Percentiles rank a stretch among this genome's conserved stretches.
These are phyloP conservation scores for Dalechampia spathulata DNA, from an alignment of 441 rosid species.

Conservation along the genomic window DNA sequence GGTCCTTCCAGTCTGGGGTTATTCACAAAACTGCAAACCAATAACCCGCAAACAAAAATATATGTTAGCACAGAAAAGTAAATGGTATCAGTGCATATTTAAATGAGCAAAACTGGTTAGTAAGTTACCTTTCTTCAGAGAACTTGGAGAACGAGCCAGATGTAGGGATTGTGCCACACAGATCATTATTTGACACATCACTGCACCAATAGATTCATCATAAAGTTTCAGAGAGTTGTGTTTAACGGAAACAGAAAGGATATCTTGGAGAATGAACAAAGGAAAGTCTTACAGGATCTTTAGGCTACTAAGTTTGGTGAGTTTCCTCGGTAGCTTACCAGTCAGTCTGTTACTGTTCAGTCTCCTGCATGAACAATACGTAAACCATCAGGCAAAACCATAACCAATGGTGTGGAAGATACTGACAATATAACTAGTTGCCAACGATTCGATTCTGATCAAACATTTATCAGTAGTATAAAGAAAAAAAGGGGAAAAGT, in stretches of 20 bases:
- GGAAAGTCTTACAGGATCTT: conserved; percentile 46
- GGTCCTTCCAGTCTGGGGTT: conserved; percentile 67
- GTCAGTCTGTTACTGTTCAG: conserved; percentile 51
- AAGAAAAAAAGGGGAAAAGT: too few relatives aligned
- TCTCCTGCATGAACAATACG: conserved; percentile 33
- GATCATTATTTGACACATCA: conserved; percentile 52
- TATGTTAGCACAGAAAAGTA: too few relatives aligned
- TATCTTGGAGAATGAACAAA: too few relatives aligned
- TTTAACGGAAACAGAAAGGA: too few relatives aligned
- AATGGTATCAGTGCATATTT: too few relatives aligned
- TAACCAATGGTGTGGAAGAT: too few relatives aligned
- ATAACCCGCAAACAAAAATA: background rate
- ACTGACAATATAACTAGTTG: too few relatives aligned
- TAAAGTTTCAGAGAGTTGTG: too few relatives aligned
- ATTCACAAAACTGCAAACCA: conserved; percentile 37
- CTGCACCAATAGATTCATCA: conserved; percentile 23
- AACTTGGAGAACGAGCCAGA: conserved; percentile 60
- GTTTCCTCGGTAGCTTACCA: conserved; percentile 61
- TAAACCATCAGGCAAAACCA: conserved; percentile 6
- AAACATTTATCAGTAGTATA: background rate
- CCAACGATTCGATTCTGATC: too few relatives aligned
- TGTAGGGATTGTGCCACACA: conserved; percentile 71
- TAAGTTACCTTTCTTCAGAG: conserved; percentile 48
- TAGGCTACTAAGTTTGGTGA: conserved; percentile 46
- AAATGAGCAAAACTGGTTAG: background rate